Evolutionary conservation across 140 eudicot genomes (phyloP), one percentile per base, ranked within the genome.

Genomic region (Anethum foeniculum): DNA sequence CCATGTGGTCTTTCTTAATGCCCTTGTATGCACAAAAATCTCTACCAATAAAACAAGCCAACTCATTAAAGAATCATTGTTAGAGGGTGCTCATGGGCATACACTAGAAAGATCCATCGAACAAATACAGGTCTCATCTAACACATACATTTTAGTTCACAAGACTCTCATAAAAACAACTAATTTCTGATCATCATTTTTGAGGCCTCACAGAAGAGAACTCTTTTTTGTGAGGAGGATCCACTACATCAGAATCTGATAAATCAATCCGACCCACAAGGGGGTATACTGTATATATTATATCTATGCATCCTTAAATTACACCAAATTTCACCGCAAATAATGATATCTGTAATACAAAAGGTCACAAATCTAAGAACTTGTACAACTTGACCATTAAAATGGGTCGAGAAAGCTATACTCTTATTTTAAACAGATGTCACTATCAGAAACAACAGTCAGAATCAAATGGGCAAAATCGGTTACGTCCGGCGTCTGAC

Each of bases 391-490:
- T 39, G 76, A 39, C 48, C 76, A 71, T 3, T 38, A 69, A 46
- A 46, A 4, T 62, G 75, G n/a, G 73, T 14, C 6, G 25, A 34
- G 13, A 38, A 71, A 71, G 48, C 16, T 71, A 67, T 6, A 71
- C 25, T 72, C 52, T n/a, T 72, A 8, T 6, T 7, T 6, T 9
- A 16, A 14, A 11, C 15, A 38, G 3, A 39, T 16, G 77, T 71
- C 51, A 25, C 38, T 44, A 34, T 93, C 86, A 91, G 78, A 91
- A 91, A 86, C 98, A 91, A 86, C 98, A 93, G 36, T 88, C 90
- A 9, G 97, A 93, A 82, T 93, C 95, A 72, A 93, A 93, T 32
- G 97, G 98, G 84, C 98, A 93, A 19, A 89, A 81, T 52, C 76
- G 81, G 12, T 93, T 89, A 77, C 92, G 90, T 77, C 98, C 96